Evolutionary conservation across 2,329 filamentous ascomycete species (phyloP).

Genomic region (Chaetomiaceae sp.): DNA sequence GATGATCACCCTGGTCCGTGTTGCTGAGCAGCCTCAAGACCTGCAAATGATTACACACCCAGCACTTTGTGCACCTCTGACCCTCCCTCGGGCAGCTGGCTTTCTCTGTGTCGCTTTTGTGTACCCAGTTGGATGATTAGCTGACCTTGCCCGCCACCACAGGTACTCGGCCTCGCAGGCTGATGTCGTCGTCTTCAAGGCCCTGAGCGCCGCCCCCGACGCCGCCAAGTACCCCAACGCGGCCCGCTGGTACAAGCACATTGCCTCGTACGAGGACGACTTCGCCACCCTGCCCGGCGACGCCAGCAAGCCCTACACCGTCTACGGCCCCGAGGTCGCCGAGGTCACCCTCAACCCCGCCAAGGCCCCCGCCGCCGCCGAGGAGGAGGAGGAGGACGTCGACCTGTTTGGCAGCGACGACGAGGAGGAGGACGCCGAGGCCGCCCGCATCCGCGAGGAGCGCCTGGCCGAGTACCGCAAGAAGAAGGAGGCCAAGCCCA

Average conservation of each 20-base stretch:
- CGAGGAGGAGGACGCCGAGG: constrained; percentile 90
- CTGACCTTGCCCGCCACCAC: constrained; percentile 7
- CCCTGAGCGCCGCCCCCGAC: constrained; percentile 69
- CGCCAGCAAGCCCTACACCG: constrained; percentile 79
- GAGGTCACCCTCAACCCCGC: constrained; percentile 81
- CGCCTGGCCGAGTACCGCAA: constrained; percentile 89
- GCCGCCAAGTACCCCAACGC: constrained; percentile 87
- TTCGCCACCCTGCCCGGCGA: constrained; percentile 89
- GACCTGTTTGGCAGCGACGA: constrained; percentile 92
- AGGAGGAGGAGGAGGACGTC: constrained; percentile 81
- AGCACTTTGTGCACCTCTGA: constrained; percentile 67
- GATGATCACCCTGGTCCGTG: constrained; percentile 86
- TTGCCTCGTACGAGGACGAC: constrained; percentile 86
- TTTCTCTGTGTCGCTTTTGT: neutral
- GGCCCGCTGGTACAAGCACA: constrained; percentile 99
- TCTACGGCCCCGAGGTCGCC: constrained; percentile 80
- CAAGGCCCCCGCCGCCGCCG: constrained; percentile 67
- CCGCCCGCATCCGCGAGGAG: constrained; percentile 77
- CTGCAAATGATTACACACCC: constrained; percentile 62
- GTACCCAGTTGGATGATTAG: neutral
- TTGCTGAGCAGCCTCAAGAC: constrained; percentile 83
- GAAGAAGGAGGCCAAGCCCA: constrained; percentile 93
- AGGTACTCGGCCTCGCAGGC: constrained; percentile 75
- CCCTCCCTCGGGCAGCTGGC: neutral
- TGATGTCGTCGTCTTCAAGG: constrained; percentile 94